Evolutionary conservation across 2,329 filamentous ascomycete genomes (phyloP).

Genomic region (Diaporthe capsici): DNA sequence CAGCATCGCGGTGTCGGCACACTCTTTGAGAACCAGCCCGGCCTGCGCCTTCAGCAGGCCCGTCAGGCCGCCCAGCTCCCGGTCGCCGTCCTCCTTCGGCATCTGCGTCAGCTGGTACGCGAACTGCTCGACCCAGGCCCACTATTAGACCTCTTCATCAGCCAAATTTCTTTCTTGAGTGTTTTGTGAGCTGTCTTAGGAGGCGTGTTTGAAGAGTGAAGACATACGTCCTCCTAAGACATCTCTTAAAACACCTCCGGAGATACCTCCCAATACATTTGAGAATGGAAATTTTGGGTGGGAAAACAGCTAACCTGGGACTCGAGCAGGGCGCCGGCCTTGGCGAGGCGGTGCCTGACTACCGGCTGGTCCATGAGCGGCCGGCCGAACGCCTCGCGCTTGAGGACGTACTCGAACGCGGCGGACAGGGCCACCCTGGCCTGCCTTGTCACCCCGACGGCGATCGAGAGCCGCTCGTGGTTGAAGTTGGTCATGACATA

Average conservation of each 20-base stretch:
- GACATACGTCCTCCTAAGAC: too few species aligned
- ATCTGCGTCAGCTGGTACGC: slow-evolving; percentile 78
- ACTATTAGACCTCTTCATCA: slow-evolving; percentile 48
- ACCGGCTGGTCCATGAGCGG: slow-evolving; percentile 81
- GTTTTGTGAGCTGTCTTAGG: too few species aligned
- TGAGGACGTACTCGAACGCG: slow-evolving; percentile 55
- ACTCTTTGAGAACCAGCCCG: slow-evolving; percentile 80
- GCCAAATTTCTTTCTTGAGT: too few species aligned
- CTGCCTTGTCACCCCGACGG: slow-evolving; percentile 74
- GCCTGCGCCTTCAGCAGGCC: slow-evolving; percentile 80
- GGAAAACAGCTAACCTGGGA: slow-evolving; percentile 56
- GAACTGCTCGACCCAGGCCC: slow-evolving; percentile 81
- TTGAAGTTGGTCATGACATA: slow-evolving; percentile 87
- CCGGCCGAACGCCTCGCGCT: slow-evolving; percentile 56
- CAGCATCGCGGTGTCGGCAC: slow-evolving; percentile 77
- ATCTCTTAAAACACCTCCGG: too few species aligned
- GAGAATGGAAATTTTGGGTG: too few species aligned
- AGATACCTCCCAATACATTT: too few species aligned
- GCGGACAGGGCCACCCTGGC: slow-evolving; percentile 58
- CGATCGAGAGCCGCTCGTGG: slow-evolving; percentile 79
- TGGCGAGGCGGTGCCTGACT: slow-evolving; percentile 80
- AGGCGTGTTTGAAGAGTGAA: too few species aligned
- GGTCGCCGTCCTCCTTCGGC: slow-evolving; percentile 70
- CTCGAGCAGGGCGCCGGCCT: slow-evolving; percentile 77
- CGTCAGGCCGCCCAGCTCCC: slow-evolving; percentile 78